Evolutionary conservation across 192 early-diverging fungal species (phyloP), one percentile per base, ranked within the genome.

Genomic region (Coemansia sp.): DNA sequence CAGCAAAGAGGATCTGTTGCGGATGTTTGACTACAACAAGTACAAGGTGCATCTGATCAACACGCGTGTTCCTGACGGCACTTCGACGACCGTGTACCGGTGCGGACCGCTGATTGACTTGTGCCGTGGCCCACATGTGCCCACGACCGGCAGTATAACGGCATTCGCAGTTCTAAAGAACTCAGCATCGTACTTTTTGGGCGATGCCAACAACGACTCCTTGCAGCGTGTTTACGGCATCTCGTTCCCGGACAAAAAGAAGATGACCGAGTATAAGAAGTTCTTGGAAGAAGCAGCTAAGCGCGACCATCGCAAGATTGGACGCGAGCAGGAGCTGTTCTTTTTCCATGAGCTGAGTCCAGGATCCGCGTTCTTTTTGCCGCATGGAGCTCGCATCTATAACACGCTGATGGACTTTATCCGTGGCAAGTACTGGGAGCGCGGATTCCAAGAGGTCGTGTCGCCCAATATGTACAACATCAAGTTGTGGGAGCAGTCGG

Each of bases 401-500:
- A 99, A 97, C 80, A 86, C 86, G 11, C 80, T 99, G 56, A 83
- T 94, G 60, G 88, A 94, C 26, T 83, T 99, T 55, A 92, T 94
- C 71, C 91, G 86, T 61, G 59, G 45, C 6, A 87, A 96, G 80
- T 97, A 99, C 73, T 79, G 86, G 49, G 84, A 91, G 57, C 89
- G 95, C 50, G 97, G 97, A 20, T 99, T 92, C 79, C 83, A 88
- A 40, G 97, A 99, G 81, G 97, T 99, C 30, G 85, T 97, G 55
- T 87, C 92, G 10, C 97, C 97, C 56, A 99, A 99, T 80, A 94
- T 99, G 89, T 99, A 91, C 82, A 97, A 96, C 80, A 81, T 87
- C 54, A 96, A 99, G 83, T 70, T 99, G 50, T 99, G 97, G 97
- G 82, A 96, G 71, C 87, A 83, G 61, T 91, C 88, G 39, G 97